A percentile compares a stretch with the other conserved stretches of the same genome.
phyloP scores from a whole-genome alignment of 352 stramenopile genomes.

The Pythium periplocum region DNA sequence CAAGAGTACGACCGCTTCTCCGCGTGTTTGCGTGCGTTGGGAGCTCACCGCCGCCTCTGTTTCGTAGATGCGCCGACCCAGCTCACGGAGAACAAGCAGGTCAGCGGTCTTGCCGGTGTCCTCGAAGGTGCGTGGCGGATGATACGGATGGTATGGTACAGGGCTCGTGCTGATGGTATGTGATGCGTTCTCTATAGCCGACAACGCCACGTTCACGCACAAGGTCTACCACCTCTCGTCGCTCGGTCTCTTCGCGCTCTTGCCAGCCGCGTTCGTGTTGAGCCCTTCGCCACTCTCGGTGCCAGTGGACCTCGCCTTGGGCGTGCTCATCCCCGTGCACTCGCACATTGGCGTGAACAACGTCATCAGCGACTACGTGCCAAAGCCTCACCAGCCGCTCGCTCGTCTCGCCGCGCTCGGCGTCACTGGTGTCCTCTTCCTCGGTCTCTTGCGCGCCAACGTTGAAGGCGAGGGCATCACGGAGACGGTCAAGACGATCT shows the following conservation, averaged over 20 bases:
- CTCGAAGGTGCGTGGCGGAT: slow-evolving; percentile 50
- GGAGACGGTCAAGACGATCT: slow-evolving; percentile 84
- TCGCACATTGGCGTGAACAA: slow-evolving; percentile 93
- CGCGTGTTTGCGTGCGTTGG: too few relatives aligned
- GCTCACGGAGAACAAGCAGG: slow-evolving; percentile 79
- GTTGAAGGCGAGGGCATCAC: slow-evolving; percentile 79
- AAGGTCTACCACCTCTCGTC: slow-evolving; percentile 68
- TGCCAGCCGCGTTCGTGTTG: slow-evolving; percentile 68
- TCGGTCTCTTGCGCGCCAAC: slow-evolving; percentile 83
- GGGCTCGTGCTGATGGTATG: slow-evolving; percentile 5
- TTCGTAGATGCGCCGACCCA: slow-evolving; percentile 44
- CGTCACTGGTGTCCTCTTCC: slow-evolving; percentile 71
- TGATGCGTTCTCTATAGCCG: slow-evolving; percentile 28
- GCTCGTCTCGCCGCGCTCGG: slow-evolving; percentile 63
- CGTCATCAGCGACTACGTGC: slow-evolving; percentile 93
- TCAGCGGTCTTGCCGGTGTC: slow-evolving; percentile 52
- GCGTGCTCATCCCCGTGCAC: slow-evolving; percentile 85
- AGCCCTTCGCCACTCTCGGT: slow-evolving; percentile 67
- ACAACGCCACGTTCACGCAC: slow-evolving; percentile 60
- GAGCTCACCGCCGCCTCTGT: too few relatives aligned
- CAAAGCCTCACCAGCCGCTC: slow-evolving; percentile 62
- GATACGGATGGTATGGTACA: neutral
- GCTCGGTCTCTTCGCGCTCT: slow-evolving; percentile 44
- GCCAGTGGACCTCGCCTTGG: slow-evolving; percentile 76
- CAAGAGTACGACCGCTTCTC: slow-evolving; percentile 40